Base-by-base conservation (phyloP, 805 yeast genomes). In the Priceomyces fermenticarens region DNA sequence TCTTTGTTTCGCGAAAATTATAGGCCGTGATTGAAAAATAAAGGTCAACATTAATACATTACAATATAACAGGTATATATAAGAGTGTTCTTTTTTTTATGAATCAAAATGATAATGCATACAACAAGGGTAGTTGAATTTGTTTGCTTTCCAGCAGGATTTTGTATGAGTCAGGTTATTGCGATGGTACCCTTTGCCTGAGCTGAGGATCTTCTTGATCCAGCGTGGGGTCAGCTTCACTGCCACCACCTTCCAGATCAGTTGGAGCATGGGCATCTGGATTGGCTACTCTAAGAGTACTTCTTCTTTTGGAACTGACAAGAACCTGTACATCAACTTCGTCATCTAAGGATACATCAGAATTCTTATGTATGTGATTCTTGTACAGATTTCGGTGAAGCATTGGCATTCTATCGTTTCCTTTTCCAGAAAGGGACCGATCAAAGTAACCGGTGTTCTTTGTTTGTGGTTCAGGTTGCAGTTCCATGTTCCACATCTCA, bases 241-340 rank as follows among this genome's bases (percentile, higher is more conserved):
- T 20, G 10, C 8, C 27, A 16, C 23, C 35, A 10, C 16, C 35
- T n/a, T 32, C 35, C 25, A 16, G 35, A 17, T 45, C 44, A 9
- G 29, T 27, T 12, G 38, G 16, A 7, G 38, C 49, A 6, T 44
- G 30, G 40, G 25, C 25, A 20, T 58, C 63, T n/a, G 90, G 90
- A 52, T 84, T 84, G 35, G 78, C 71, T 29, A 84, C 78, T 28
- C 84, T 58, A 33, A 84, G 62, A 39, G 73, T 72, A 1, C 83
- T 72, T 43, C 86, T 64, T 48, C 88, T 65, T 53, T 77, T 78
- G 11, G 85, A 78, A 44, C 85, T 77, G 6, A 84, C 88, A 44
- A 84, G 60, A 7, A 84, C 84, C 57, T 84, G 90, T 2, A 82
- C 90, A 47, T 84, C 89, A 48, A 81, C 54, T 25, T 69, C 65